Evolutionary conservation across 2,329 filamentous ascomycete species (phyloP).

Genomic region (Paracoccidioides brasiliensis): DNA sequence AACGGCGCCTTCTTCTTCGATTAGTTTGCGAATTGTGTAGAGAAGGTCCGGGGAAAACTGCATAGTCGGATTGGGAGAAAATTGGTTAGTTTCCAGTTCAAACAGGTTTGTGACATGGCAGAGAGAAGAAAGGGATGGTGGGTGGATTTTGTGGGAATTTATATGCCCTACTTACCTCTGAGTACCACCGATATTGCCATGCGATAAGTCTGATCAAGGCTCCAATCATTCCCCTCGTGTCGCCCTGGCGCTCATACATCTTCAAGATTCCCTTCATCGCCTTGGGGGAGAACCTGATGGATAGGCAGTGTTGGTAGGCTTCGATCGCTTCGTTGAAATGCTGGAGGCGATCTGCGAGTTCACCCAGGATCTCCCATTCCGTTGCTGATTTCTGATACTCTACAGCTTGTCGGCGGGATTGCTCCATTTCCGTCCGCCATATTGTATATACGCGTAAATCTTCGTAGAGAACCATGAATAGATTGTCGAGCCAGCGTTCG

Average conservation of each 20-base stretch:
- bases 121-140: not conserved
- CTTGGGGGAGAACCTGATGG: conserved; percentile 83
- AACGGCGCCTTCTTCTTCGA: conserved; percentile 93
- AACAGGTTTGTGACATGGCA: too few species aligned
- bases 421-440: conserved; percentile 95
- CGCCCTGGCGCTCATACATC: conserved; percentile 63
- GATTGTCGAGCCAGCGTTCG: conserved; percentile 92
- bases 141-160: not conserved
- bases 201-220: conserved; percentile 85
- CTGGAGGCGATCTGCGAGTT: conserved; percentile 82
- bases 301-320: conserved; percentile 78
- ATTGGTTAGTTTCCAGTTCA: not conserved
- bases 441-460: conserved; percentile 97
- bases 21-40: conserved; percentile 76
- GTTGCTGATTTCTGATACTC: conserved; percentile 94
- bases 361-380: conserved; percentile 95
- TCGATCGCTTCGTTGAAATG: conserved; percentile 85
- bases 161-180: conserved; percentile 48
- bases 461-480: conserved; percentile 99
- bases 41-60: conserved; percentile 85
- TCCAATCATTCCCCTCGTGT: conserved; percentile 66
- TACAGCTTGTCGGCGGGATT: conserved; percentile 83
- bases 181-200: conserved; percentile 99
- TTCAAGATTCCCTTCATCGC: conserved; percentile 75
- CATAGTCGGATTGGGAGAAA: not conserved